phyloP scores from a whole-genome alignment of 2,329 filamentous ascomycete species.

The Phaeosphaeria sp. region DNA sequence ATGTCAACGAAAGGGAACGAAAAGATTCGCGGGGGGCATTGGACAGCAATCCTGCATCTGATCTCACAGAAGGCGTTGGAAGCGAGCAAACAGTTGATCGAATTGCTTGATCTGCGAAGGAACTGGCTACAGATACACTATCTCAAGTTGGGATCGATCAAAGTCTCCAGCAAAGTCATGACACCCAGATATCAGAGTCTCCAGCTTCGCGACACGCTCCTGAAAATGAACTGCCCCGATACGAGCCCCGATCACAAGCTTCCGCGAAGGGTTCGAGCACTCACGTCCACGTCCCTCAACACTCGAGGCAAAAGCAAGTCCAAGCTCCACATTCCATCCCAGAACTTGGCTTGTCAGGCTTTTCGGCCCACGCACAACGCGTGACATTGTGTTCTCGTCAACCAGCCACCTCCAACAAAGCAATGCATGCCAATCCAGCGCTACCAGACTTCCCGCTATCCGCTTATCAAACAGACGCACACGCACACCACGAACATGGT shows the following conservation, averaged over 20 bases:
- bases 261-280: background rate
- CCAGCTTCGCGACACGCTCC: background rate
- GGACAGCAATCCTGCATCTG: too few relatives aligned
- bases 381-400: background rate
- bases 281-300: background rate
- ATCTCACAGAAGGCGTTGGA: too few relatives aligned
- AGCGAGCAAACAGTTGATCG: too few relatives aligned
- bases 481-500: background rate
- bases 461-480: background rate
- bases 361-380: too few relatives aligned
- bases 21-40: too few relatives aligned
- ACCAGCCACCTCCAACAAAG: background rate
- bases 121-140: too few relatives aligned
- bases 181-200: background rate
- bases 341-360: background rate
- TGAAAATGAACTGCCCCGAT: too few relatives aligned
- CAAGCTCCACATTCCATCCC: background rate
- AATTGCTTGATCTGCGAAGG: too few relatives aligned
- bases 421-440: background rate
- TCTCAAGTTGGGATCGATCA: background rate
- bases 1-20: too few relatives aligned
- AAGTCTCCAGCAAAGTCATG: background rate
- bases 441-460: background rate
- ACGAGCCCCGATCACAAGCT: background rate
- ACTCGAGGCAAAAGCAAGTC: background rate